phyloP scores from a whole-genome alignment of 2,329 filamentous ascomycete genomes.

The Ceratocystis ficicola region DNA sequence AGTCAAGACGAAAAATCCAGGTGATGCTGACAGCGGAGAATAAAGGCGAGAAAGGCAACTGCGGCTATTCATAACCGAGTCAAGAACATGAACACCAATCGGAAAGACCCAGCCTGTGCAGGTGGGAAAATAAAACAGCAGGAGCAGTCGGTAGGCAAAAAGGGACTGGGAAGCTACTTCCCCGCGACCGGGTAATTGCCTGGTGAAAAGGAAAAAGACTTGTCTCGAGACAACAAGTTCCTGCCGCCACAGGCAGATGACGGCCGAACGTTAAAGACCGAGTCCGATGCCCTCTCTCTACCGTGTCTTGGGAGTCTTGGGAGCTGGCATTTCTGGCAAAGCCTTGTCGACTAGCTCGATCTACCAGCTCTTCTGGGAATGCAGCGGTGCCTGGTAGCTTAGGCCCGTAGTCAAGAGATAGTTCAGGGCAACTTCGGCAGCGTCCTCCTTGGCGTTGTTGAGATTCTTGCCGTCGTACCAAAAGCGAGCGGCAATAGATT shows the following conservation, averaged over 20 bases:
- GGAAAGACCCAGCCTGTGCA: too few species aligned
- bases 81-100: too few species aligned
- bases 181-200: background rate
- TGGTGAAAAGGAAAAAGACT: background rate
- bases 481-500: constrained; percentile 58
- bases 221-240: background rate
- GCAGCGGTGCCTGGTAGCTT: constrained; percentile 1
- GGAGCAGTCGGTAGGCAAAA: too few species aligned
- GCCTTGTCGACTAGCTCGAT: background rate
- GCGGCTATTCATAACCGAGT: too few species aligned
- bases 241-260: background rate
- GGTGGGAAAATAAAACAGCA: too few species aligned
- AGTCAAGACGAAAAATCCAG: too few species aligned
- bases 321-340: background rate
- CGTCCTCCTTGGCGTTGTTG: constrained; percentile 80
- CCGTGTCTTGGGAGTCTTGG: too few species aligned
- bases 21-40: too few species aligned
- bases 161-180: background rate
- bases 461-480: constrained; percentile 87
- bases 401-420: constrained; percentile 32
- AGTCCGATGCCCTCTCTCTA: background rate
- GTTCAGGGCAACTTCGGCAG: constrained; percentile 66
- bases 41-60: too few species aligned
- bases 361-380: background rate
- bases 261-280: background rate